Evolutionary conservation across 106 monocot genomes (phyloP).

Genomic region (Dioscorea zingiberensis): DNA sequence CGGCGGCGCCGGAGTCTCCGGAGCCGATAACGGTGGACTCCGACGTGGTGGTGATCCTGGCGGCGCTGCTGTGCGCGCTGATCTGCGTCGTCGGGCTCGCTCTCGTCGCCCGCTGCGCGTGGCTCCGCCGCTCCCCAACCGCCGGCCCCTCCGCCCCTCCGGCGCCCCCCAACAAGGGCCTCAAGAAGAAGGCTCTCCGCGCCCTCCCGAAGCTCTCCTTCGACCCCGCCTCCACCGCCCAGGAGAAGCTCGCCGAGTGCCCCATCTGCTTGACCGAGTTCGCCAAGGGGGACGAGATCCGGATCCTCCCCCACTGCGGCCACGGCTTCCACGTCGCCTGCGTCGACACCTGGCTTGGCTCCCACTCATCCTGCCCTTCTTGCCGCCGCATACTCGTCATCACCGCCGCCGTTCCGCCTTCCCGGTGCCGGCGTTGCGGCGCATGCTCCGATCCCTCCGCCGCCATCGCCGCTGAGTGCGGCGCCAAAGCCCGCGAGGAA

Average conservation of each 20-base stretch:
- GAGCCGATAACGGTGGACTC: background rate
- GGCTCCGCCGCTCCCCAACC: background rate
- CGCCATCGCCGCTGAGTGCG: background rate
- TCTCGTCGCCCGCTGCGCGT: background rate
- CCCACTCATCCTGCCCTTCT: constrained; percentile 24
- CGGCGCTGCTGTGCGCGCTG: background rate
- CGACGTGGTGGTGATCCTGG: background rate
- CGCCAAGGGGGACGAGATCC: constrained; percentile 16
- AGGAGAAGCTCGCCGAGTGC: background rate
- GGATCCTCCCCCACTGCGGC: constrained; percentile 24
- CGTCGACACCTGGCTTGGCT: constrained; percentile 33
- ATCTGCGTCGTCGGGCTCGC: background rate
- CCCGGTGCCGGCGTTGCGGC: constrained; percentile 11
- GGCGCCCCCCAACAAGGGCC: background rate
- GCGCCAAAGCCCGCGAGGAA: constrained; percentile 15
- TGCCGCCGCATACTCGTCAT: constrained; percentile 16
- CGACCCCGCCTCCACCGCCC: background rate
- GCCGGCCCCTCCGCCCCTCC: too few species aligned
- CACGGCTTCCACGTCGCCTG: constrained; percentile 28
- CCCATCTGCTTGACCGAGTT: constrained; percentile 26
- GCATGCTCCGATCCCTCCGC: background rate
- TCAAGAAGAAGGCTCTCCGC: constrained; percentile 1
- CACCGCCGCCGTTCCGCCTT: background rate
- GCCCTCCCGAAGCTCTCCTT: constrained; percentile 25
- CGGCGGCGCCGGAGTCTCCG: background rate